These are phyloP conservation scores for Leucaena leucocephala DNA, from an alignment of 306 rosid species.

Conservation along the genomic window DNA sequence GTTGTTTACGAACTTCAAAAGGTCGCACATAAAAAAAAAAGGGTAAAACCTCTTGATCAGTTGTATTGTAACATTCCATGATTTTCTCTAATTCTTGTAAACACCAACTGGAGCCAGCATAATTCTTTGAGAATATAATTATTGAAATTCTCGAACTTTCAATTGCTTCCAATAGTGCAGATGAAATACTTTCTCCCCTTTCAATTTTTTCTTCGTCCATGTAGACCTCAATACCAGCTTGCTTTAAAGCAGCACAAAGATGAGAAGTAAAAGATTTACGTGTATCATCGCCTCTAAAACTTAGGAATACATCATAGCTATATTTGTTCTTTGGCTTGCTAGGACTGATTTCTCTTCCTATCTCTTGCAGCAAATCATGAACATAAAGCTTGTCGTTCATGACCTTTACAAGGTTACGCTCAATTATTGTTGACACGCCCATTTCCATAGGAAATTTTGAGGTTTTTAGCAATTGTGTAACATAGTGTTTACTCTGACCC, in stretches of 20 bases:
- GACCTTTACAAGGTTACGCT: neutral
- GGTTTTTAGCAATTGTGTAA: neutral
- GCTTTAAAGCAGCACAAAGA: neutral
- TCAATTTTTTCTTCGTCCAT: neutral
- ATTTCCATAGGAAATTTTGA: neutral
- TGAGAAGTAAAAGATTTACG: neutral
- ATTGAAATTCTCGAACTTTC: neutral
- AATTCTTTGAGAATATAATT: neutral
- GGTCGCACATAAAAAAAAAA: neutral
- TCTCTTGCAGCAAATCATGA: neutral
- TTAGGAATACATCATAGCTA: neutral
- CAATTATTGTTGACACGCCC: neutral
- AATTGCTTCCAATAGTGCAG: neutral
- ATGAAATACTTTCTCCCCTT: neutral
- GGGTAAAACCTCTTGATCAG: slow-evolving; percentile 1
- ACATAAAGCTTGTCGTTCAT: neutral
- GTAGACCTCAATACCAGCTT: neutral
- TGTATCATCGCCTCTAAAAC: neutral
- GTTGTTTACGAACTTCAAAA: neutral
- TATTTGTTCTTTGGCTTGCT: neutral
- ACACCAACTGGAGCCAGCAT: neutral
- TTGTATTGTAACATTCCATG: neutral
- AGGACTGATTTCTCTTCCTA: neutral
- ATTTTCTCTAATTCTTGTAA: slow-evolving; percentile 6
- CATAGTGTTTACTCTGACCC: neutral